These are phyloP conservation scores for Plantago ovata DNA, from an alignment of 257 asterid species.

Conservation along the genomic window DNA sequence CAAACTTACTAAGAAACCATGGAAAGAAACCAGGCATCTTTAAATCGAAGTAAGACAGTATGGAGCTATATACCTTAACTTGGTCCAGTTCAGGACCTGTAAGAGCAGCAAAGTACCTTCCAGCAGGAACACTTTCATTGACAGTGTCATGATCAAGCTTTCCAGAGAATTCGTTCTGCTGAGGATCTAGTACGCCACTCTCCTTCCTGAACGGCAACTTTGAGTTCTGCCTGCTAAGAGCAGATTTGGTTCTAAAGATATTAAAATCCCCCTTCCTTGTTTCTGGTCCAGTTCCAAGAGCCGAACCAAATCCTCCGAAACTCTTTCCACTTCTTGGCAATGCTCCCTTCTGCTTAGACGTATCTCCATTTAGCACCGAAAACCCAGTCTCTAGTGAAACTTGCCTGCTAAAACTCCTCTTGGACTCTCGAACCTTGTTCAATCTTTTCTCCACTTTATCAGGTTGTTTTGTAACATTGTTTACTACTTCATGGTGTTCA, in stretches of 20 bases:
- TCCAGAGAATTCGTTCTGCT: conserved; percentile 23
- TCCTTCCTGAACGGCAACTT: conserved; percentile 47
- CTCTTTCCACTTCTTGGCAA: conserved; percentile 74
- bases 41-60: background rate
- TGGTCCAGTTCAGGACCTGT: conserved; percentile 89
- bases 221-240: conserved; percentile 54
- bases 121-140: conserved; percentile 79
- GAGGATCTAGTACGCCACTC: conserved; percentile 35
- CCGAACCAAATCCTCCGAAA: conserved; percentile 62
- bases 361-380: conserved; percentile 55
- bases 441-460: conserved; percentile 25
- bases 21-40: background rate
- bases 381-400: conserved; percentile 86
- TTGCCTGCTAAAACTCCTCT: conserved; percentile 52
- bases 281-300: conserved; percentile 28
- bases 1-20: no score
- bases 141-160: conserved; percentile 31
- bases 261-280: conserved; percentile 56
- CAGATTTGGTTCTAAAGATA: conserved; percentile 63
- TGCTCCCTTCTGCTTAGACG: conserved; percentile 29
- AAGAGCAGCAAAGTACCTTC: conserved; percentile 97
- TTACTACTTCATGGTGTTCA: conserved; percentile 20
- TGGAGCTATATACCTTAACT: conserved; percentile 66
- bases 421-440: conserved; percentile 24
- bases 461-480: conserved; percentile 7